A percentile compares a stretch with the other conserved stretches of the same genome.
Conservation (phyloP, 2,329 filamentous ascomycete genomes). For the Stagonosporopsis tanaceti region DNA sequence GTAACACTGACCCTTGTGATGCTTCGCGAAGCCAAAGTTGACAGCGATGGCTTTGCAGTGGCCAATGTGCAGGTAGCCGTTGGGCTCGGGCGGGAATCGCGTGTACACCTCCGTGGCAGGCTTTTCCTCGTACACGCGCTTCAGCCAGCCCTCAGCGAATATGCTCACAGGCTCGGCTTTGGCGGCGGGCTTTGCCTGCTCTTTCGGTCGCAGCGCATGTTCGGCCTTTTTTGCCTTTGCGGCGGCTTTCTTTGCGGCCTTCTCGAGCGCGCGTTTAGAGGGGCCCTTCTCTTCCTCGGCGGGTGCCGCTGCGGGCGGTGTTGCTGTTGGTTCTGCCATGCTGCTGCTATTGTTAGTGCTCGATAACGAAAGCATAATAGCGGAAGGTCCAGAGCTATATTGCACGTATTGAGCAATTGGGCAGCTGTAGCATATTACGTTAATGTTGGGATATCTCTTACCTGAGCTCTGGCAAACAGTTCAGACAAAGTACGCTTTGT, state of each 20-base stretch:
- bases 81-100: slow-evolving; percentile 70
- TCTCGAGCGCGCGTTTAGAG: slow-evolving; percentile 59
- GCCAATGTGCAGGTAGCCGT: slow-evolving; percentile 91
- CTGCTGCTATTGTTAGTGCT: slow-evolving; percentile 19
- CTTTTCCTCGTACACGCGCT: slow-evolving; percentile 60
- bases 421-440: not conserved
- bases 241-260: slow-evolving; percentile 59
- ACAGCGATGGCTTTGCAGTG: slow-evolving; percentile 95
- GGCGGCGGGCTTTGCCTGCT: slow-evolving; percentile 43
- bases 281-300: slow-evolving; percentile 46
- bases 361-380: slow-evolving; percentile 2
- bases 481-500: slow-evolving; percentile 1
- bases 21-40: slow-evolving; percentile 93
- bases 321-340: slow-evolving; percentile 36
- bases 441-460: not conserved
- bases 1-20: slow-evolving; percentile 79
- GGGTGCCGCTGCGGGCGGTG: slow-evolving; percentile 23
- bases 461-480: not conserved
- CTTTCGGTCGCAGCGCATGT: slow-evolving; percentile 52
- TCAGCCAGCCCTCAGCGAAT: slow-evolving; percentile 60
- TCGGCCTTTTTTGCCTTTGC: slow-evolving; percentile 54
- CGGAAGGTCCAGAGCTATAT: not conserved
- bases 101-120: slow-evolving; percentile 56
- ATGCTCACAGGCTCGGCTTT: slow-evolving; percentile 47
- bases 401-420: not conserved